Base-by-base conservation (phyloP, 2,329 filamentous ascomycete genomes). In the Talaromyces sp. region DNA sequence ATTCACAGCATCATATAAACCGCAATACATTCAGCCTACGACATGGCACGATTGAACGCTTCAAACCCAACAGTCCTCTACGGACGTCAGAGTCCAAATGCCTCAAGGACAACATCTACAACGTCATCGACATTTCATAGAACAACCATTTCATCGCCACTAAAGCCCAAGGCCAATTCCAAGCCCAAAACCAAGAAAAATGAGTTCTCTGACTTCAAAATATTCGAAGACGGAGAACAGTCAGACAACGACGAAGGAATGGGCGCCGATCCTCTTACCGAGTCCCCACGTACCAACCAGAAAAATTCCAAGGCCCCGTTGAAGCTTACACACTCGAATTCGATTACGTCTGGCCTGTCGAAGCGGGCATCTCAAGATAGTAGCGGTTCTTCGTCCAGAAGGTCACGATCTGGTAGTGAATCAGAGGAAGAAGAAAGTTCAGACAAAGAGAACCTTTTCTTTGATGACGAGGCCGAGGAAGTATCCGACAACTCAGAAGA, bases 371-470 rank as follows among this genome's bases (percentile, higher is more conserved):
- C 64, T 8, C 59, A 66, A 39, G 64, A 59, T 5, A 66, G 64
- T n/a, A 58, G 59, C 11, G 35, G n/a, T 25, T 62, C 60, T 43
- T 67, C 70, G 43, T 45, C 63, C n/a, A 69, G 67, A 25, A 70
- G 71, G 62, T 70, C 68, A 10, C 68, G 69, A 52, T 64, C 65
- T 31, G 67, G 69, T 17, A 56, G 61, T 10, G 66, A 70, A 6
- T 25, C 43, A 5, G 68, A 71, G 27, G 69, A 70, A 19, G 67
- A 69, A 37, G 60, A 62, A 25, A 67, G 63, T 27, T 64, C 56
- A 3, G 66, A 68, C 27, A 68, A 68, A 39, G 66, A 68, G 61
- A 68, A 68, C 33, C 39, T 62, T 3, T 63, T 66, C 15, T 37
- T 67, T 27, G 65, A 66, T 11, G 64, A 68, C 47, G 66, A 68